A percentile compares a stretch with the other conserved stretches of the same genome.
phyloP scores from a whole-genome alignment of 805 yeast genomes.

The Novakomyces olei region DNA sequence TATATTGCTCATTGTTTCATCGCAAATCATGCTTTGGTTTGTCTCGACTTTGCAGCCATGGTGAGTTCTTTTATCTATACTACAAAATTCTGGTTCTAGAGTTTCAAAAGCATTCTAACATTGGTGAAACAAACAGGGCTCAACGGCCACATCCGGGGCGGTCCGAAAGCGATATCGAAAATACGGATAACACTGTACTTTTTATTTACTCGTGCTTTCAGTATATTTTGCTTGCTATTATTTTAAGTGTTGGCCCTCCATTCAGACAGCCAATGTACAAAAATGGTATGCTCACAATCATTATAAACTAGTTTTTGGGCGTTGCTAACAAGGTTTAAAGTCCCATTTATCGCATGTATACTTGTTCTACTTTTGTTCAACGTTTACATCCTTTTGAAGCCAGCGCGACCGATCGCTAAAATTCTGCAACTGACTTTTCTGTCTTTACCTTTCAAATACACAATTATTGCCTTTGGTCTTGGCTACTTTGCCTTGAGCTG shows the following conservation, averaged over 20 bases:
- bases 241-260: constrained; percentile 85
- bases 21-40: constrained; percentile 52
- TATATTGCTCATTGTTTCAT: constrained; percentile 35
- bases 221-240: constrained; percentile 61
- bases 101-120: not conserved
- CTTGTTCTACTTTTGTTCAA: no score
- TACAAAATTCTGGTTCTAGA: constrained; percentile 33
- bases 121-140: not conserved
- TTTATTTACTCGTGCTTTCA: constrained; percentile 71
- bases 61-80: constrained; percentile 64
- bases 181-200: constrained; percentile 73
- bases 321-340: no score
- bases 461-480: no score
- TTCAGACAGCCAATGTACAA: constrained; percentile 54
- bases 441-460: no score
- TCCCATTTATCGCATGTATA: no score
- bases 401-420: no score
- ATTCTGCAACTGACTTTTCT: no score
- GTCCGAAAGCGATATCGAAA: constrained; percentile 55
- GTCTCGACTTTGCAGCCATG: constrained; percentile 36
- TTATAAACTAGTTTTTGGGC: no score
- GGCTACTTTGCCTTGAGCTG: no score
- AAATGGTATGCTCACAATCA: constrained; percentile 15
- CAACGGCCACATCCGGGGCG: constrained; percentile 21
- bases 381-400: no score